phyloP scores from a whole-genome alignment of 495 filamentous ascomycete genomes.

The Trichoderma reesei region DNA sequence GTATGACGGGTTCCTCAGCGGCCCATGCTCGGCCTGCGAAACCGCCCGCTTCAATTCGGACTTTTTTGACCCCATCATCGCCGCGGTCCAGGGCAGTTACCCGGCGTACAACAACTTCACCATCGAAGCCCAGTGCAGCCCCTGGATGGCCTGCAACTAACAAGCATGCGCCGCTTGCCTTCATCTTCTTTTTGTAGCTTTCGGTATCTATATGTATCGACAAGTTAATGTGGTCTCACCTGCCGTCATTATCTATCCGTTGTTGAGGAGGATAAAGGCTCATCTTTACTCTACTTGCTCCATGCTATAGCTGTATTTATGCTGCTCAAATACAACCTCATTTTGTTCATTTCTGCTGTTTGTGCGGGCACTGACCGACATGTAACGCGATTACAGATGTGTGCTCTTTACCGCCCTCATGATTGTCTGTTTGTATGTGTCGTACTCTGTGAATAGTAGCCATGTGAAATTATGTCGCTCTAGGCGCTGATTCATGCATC shows the following conservation, averaged over 20 bases:
- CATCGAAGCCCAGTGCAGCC: conserved; percentile 1
- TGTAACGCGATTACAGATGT: neutral
- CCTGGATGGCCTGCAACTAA: conserved; percentile 1
- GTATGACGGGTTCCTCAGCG: conserved; percentile 3
- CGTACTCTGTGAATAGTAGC: neutral
- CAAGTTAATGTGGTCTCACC: neutral
- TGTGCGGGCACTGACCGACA: neutral
- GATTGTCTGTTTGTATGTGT: neutral
- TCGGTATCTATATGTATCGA: neutral
- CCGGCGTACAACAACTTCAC: conserved; percentile 2
- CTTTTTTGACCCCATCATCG: neutral
- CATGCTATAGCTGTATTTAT: conserved; percentile 4
- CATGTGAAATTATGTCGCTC: neutral
- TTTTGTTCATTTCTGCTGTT: neutral
- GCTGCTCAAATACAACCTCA: neutral
- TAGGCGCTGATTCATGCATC: conserved; percentile 18
- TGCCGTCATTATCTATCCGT: neutral
- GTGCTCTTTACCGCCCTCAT: neutral
- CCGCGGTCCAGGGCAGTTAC: neutral
- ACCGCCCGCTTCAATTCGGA: conserved; percentile 1
- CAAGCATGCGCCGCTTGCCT: neutral
- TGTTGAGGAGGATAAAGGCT: neutral
- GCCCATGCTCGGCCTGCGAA: conserved; percentile 1
- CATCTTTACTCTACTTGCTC: conserved; percentile 3
- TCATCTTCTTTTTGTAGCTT: neutral